These are phyloP conservation scores for Annona squamosa DNA, from an alignment of 164 flowering plant species.

Conservation along the genomic window DNA sequence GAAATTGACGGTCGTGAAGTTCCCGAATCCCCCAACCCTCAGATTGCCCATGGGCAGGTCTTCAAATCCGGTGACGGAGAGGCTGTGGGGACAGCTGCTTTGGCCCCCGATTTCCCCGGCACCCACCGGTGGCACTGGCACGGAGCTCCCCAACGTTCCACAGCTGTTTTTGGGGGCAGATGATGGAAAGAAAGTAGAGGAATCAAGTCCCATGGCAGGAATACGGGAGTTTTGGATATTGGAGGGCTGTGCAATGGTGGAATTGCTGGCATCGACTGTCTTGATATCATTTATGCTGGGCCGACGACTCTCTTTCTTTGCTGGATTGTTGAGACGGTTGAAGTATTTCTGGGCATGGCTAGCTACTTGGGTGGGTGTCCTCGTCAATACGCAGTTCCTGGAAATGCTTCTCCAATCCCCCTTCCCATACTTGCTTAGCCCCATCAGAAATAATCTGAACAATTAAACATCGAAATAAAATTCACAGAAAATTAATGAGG, in stretches of 20 bases:
- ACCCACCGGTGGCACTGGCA: neutral
- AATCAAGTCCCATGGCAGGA: neutral
- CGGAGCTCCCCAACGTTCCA: neutral
- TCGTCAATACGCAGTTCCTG: conserved; percentile 16
- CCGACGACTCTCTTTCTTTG: conserved; percentile 6
- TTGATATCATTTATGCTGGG: conserved; percentile 14
- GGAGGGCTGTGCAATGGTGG: neutral
- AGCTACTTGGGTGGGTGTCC: conserved; percentile 24
- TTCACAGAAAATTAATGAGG: no score
- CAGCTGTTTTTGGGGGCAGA: neutral
- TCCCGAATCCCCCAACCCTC: neutral
- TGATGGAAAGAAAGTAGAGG: neutral
- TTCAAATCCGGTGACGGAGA: neutral
- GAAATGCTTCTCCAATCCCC: conserved; percentile 31
- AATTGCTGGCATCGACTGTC: neutral
- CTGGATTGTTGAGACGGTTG: conserved; percentile 7
- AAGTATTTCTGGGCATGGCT: conserved; percentile 28
- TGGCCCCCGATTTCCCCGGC: no score
- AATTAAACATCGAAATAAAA: no score
- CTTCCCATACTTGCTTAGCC: conserved; percentile 18
- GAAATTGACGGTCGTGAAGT: neutral
- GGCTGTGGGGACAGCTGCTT: neutral
- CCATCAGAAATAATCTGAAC: conserved; percentile 22
- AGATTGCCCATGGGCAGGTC: neutral
- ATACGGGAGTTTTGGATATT: neutral